Evolutionary conservation across 768 basidiomycete genomes (phyloP), one percentile per base, ranked within the genome.

Genomic region (Trametes elegans): DNA sequence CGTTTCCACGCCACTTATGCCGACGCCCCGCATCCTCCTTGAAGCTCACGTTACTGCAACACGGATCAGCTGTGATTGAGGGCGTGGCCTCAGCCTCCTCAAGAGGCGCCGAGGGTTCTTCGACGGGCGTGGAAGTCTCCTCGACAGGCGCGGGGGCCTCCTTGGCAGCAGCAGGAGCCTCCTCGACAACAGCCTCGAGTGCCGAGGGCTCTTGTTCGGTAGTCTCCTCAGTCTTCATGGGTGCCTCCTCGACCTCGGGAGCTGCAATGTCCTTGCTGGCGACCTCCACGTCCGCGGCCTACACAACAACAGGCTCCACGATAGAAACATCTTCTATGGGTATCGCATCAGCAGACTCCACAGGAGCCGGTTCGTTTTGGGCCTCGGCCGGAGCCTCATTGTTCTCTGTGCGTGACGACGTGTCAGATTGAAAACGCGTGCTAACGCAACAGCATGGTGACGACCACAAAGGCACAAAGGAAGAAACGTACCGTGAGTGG

Each of bases 1-100:
- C 66, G 53, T 70, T 70, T 8, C 73, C 74, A 44, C 74, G 75
- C 77, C 76, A 78, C 53, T 72, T 75, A 53, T 71, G 74, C 27
- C 67, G 67, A 36, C 71, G 64, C 3, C 70, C 71, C 7, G 46
- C 44, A 14, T 66, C 59, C 53, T 74, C 75, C 35, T 68, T 57
- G 57, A 77, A 72, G 16, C 62, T 58, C 5, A 75, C 72, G 3
- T 74, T 68, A 34, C 78, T 78, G 58, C 9, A 39, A 19, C 4
- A 27, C 31, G 21, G 35, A 16, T 32, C 35, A 38, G 41, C 28
- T 16, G n/a, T n/a, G n/a, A n/a, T n/a, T n/a, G n/a, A n/a, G n/a
- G n/a, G n/a, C n/a, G n/a, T n/a, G n/a, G n/a, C n/a, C 16, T 29
- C 32, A 38, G 34, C 29, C 14, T 34, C 34, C 31, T 54, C 43